Evolutionary conservation across 768 basidiomycete genomes (phyloP), one percentile per base, ranked within the genome.

Genomic region (Rhodotorula graminis): DNA sequence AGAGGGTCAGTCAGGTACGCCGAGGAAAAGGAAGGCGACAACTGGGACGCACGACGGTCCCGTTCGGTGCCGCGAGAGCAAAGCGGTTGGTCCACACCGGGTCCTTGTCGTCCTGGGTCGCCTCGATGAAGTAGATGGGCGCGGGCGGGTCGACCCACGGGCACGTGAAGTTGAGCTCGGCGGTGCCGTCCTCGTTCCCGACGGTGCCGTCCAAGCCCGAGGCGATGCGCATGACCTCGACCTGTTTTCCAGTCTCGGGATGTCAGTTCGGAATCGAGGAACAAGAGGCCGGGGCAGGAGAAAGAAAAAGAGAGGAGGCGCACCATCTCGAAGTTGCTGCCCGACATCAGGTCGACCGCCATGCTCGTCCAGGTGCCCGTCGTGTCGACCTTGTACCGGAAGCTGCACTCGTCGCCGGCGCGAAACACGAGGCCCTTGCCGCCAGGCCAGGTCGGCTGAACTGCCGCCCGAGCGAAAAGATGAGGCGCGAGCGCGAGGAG

Each of bases 81-180:
- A 77, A 77, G 1, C 76, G 53, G 9, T 46, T 64, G 15, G 76
- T 75, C 64, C 71, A 77, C 2, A 60, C 56, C 27, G 66, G 59
- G 9, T 65, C 46, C 3, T 63, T n/a, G 29, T 46, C 67, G 42
- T 68, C 40, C 47, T 60, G 25, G 1, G 67, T 52, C 50, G 27
- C 31, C 29, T 67, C 47, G 18, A 50, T 71, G 66, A 77, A 77
- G 55, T 77, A 77, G 61, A 77, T 77, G 0, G 71, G 65, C 19
- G 76, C 74, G 2, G 61, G 58, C 27, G 69, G 68, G 8, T 57
- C 61, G 29, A 77, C 76, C 14, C 72, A 64, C 1, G 76, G 76
- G 46, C 76, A 75, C 0, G 19, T 52, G 31, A 60, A 77, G 9
- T 37, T 27, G 58, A 52, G 23, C 49, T 73, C 62, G 50, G 50